Conservation (phyloP, 2,329 filamentous ascomycete species). For the Myotisia sp. region DNA sequence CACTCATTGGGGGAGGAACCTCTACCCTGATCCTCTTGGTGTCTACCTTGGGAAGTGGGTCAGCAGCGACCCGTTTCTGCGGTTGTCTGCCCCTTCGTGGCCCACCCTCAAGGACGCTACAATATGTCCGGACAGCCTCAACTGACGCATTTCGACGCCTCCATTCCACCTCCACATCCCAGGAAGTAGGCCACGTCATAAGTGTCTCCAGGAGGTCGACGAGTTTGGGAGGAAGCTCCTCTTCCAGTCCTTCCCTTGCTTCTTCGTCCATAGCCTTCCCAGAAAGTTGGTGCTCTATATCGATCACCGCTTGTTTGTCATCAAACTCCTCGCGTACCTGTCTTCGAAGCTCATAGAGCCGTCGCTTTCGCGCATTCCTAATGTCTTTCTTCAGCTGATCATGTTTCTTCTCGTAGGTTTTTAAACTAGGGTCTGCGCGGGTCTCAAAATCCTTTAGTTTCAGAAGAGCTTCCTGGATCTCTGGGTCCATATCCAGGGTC, state of each 20-base stretch:
- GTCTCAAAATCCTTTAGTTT: slow-evolving; percentile 9
- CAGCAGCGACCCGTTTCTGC: too few relatives aligned
- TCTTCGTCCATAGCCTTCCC: slow-evolving; percentile 11
- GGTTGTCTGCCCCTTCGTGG: slow-evolving; percentile 5
- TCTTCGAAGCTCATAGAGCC: slow-evolving; percentile 9
- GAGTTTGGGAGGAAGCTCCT: slow-evolving; percentile 10
- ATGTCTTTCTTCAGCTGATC: slow-evolving; percentile 11
- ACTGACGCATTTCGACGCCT: slow-evolving; percentile 11
- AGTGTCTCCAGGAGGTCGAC: slow-evolving; percentile 12
- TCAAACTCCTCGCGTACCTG: slow-evolving; percentile 14
- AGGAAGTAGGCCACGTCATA: slow-evolving; percentile 12
- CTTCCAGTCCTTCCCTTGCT: slow-evolving; percentile 7
- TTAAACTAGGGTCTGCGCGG: too few relatives aligned
- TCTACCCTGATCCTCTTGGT: too few relatives aligned
- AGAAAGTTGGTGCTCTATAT: slow-evolving; percentile 14
- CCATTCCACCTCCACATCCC: slow-evolving; percentile 14
- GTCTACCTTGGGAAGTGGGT: too few relatives aligned
- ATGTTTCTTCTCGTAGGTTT: too few relatives aligned
- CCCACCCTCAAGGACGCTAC: slow-evolving; percentile 13
- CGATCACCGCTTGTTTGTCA: slow-evolving; percentile 13
- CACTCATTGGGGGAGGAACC: too few relatives aligned
- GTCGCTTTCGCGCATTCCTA: slow-evolving; percentile 11
- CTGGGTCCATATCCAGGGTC: slow-evolving; percentile 10
- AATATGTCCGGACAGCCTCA: slow-evolving; percentile 13
- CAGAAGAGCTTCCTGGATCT: slow-evolving; percentile 10